Evolutionary conservation across 164 flowering plant genomes (phyloP), one percentile per base, ranked within the genome.

Genomic region (Liquidambar formosana): DNA sequence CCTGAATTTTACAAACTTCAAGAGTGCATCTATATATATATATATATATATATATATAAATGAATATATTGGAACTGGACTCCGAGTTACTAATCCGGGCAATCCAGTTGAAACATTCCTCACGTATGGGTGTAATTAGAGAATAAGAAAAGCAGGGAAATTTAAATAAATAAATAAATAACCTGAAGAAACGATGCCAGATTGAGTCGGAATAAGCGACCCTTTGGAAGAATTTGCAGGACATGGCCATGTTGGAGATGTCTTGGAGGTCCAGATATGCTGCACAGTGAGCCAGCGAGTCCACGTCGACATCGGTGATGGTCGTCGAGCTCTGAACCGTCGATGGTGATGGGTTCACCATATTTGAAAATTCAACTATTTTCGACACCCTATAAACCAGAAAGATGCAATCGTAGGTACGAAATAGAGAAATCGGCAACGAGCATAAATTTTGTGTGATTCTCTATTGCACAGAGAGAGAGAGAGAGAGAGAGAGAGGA

Each of bases 121-220:
- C 60, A 1, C 25, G 1, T 13, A 41, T 26, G 15, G 43, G 18
- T 48, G 21, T 4, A 18, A 13, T 66, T 8, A 4, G 11, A 26
- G 8, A 46, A 28, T 5, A 25, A 22, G 44, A 54, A 44, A 4
- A 1, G 10, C 18, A 38, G 38, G 26, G 19, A 63, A 23, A 26
- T n/a, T 6, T 13, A n/a, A 12, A 3, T 21, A 59, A n/a, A 26
- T 16, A 13, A 26, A 33, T 1, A 47, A 45, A 66, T 45, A 9
- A 88, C 95, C 89, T 84, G 82, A 77, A 85, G 74, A 69, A 68
- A 15, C 71, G 82, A 23, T 44, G 81, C 92, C 96, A 90, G 59
- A 90, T 66, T 13, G 83, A 69, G 64, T 90, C 89, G 68, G 90
- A 87, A 64, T 88, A 90, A 5, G 89, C 86, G 52, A 76, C 84